A percentile compares a stretch with the other conserved stretches of the same genome.
Evolutionary conservation across 495 filamentous ascomycete species (phyloP).

Genomic region (Penicillium mononematosum): DNA sequence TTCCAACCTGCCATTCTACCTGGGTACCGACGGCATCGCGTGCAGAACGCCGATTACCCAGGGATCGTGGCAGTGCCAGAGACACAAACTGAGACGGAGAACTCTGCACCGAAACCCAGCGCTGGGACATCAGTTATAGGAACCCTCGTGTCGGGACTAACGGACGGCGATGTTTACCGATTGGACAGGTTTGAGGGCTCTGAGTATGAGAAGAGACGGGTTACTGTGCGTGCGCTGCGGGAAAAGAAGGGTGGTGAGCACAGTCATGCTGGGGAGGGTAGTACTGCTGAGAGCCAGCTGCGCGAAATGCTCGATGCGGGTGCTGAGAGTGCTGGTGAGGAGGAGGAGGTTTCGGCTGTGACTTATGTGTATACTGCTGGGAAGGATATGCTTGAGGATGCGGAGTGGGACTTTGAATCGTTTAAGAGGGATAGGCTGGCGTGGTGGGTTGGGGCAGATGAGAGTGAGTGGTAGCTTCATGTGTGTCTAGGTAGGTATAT

Average conservation of each 20-base stretch:
- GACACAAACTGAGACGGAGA: background rate
- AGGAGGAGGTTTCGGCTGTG: constrained; percentile 60
- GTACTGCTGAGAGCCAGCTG: constrained; percentile 21
- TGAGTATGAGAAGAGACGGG: constrained; percentile 64
- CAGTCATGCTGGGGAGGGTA: background rate
- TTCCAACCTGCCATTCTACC: constrained; percentile 76
- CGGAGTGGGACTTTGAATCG: constrained; percentile 80
- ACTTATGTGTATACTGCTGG: constrained; percentile 74
- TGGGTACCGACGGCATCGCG: constrained; percentile 67
- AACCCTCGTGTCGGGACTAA: constrained; percentile 74
- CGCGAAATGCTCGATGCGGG: constrained; percentile 34
- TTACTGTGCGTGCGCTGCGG: constrained; percentile 57
- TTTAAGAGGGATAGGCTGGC: constrained; percentile 68
- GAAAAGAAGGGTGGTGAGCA: constrained; percentile 28
- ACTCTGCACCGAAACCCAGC: constrained; percentile 11
- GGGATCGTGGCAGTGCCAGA: constrained; percentile 59
- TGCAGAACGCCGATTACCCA: constrained; percentile 73
- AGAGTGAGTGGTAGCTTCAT: constrained; percentile 36
- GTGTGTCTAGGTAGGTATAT: background rate
- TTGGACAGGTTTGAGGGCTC: constrained; percentile 82
- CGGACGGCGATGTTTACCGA: constrained; percentile 67
- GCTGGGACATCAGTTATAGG: constrained; percentile 62
- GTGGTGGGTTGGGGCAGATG: constrained; percentile 46
- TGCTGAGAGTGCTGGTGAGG: constrained; percentile 32
- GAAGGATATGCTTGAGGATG: constrained; percentile 52